Conservation (phyloP, 768 basidiomycete species). For the Pleurotus tuoliensis region DNA sequence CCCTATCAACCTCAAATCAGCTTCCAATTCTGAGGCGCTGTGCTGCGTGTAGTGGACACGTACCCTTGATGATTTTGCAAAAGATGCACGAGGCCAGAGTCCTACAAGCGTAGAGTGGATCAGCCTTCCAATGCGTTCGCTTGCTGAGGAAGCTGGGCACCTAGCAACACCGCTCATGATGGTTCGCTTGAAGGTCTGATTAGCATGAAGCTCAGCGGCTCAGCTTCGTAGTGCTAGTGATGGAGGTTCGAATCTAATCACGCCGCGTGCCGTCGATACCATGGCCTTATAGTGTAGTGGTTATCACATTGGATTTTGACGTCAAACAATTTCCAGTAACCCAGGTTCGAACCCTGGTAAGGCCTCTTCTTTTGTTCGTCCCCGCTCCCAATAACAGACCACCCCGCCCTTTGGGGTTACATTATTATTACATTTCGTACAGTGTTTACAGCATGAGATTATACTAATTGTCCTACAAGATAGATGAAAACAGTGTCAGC, state of each 20-base stretch:
- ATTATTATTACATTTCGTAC: no score
- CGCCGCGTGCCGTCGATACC: not conserved
- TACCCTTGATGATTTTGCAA: constrained; percentile 94
- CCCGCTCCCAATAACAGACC: no score
- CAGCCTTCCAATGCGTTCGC: not conserved
- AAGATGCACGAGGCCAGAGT: constrained; percentile 73
- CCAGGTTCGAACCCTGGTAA: constrained; percentile 7
- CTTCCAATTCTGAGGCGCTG: not conserved
- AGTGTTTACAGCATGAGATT: not conserved
- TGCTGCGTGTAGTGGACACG: constrained; percentile 3
- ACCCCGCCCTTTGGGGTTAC: no score
- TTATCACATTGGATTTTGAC: constrained; percentile 7
- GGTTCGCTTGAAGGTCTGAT: constrained; percentile 6
- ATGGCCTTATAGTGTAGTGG: constrained; percentile 6
- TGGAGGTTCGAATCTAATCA: not conserved
- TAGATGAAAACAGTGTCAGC: no score
- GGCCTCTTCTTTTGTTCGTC: not conserved
- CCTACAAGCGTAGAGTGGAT: constrained; percentile 26
- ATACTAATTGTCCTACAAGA: not conserved
- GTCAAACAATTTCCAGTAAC: constrained; percentile 4
- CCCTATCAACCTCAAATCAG: constrained; percentile 43
- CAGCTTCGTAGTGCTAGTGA: no score
- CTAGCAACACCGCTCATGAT: constrained; percentile 31
- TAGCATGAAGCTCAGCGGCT: no score
- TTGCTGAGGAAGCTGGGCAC: constrained; percentile 18